Evolutionary conservation across 129 eudicot genomes (phyloP).

Genomic region (Lactuca saligna): DNA sequence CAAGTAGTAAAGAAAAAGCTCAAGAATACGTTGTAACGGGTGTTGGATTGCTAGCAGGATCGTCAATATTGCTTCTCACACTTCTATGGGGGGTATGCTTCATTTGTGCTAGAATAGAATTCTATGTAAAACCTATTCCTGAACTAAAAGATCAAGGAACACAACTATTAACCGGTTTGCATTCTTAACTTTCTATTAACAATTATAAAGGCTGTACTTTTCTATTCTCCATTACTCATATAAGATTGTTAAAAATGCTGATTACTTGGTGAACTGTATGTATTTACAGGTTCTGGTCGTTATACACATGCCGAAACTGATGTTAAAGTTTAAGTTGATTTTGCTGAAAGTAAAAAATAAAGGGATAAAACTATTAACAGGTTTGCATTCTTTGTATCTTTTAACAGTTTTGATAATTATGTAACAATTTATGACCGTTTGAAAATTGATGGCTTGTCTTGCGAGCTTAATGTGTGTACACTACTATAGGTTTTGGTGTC

Average conservation of each 20-base stretch:
- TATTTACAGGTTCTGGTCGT: too few species aligned
- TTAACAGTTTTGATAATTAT: too few species aligned
- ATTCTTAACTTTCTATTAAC: constrained; percentile 2
- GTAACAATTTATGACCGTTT: background rate
- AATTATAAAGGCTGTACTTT: background rate
- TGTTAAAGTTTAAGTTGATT: too few species aligned
- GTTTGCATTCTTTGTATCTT: too few species aligned
- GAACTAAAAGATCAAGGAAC: constrained; percentile 1
- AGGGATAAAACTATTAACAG: too few species aligned
- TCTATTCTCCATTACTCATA: background rate
- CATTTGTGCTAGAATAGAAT: constrained; percentile 34
- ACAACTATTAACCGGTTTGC: constrained; percentile 31
- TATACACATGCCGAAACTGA: too few species aligned
- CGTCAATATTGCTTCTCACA: constrained; percentile 60
- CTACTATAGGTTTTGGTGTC: constrained; percentile 44
- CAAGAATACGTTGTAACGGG: constrained; percentile 61
- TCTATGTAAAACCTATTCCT: background rate
- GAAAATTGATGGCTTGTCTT: background rate
- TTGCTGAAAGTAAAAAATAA: too few species aligned
- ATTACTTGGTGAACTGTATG: too few species aligned
- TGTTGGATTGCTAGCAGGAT: constrained; percentile 64
- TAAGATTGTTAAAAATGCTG: background rate
- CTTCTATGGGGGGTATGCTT: constrained; percentile 59
- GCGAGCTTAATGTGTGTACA: background rate
- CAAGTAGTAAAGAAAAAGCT: constrained; percentile 41